Evolutionary conservation across 2,329 filamentous ascomycete genomes (phyloP).

Genomic region (Fusarium avenaceum): DNA sequence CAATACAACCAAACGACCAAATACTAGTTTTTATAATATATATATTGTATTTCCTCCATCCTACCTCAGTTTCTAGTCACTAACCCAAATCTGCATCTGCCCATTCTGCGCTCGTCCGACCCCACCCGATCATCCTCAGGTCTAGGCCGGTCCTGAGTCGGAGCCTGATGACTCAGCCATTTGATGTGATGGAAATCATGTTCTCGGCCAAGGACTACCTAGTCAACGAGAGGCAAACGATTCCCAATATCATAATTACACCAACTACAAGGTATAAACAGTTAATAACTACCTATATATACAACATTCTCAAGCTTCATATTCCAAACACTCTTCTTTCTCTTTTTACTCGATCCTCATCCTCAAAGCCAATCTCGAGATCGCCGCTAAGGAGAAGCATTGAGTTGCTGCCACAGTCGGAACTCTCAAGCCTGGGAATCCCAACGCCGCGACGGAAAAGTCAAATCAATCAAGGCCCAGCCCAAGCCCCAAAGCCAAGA

Average conservation of each 20-base stretch:
- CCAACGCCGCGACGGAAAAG: slow-evolving; percentile 15
- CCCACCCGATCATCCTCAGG: neutral
- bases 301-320: neutral
- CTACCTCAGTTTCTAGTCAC: neutral
- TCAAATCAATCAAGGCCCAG: slow-evolving; percentile 15
- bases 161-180: too few relatives aligned
- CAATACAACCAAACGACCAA: neutral
- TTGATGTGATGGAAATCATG: neutral
- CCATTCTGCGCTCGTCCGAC: neutral
- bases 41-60: neutral
- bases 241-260: neutral
- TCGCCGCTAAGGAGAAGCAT: slow-evolving; percentile 3
- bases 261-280: neutral
- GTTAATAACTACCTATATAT: neutral
- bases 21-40: neutral
- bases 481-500: slow-evolving; percentile 9
- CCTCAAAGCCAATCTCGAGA: neutral
- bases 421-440: slow-evolving; percentile 14
- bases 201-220: slow-evolving; percentile 20
- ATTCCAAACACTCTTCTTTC: neutral
- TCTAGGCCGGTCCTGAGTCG: neutral
- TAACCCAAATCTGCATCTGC: slow-evolving; percentile 7
- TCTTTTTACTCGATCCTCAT: slow-evolving; percentile 1
- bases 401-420: slow-evolving; percentile 16
- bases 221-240: slow-evolving; percentile 17